Evolutionary conservation across 2,329 filamentous ascomycete genomes (phyloP), one percentile per base, ranked within the genome.

Genomic region (Cytospora mali): DNA sequence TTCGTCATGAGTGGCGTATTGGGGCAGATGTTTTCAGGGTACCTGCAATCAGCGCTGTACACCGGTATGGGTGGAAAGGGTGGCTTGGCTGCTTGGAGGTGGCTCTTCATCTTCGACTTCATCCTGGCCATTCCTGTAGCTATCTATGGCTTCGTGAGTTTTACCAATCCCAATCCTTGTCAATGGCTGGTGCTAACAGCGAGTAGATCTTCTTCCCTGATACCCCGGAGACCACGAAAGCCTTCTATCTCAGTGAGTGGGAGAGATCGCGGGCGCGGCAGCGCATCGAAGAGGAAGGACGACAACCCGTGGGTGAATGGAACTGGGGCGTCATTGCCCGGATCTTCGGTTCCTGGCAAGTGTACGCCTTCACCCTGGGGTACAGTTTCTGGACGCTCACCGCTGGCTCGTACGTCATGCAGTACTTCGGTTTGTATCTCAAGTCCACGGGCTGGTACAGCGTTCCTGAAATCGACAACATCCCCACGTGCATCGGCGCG

Each of bases 181-280:
- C 23, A 4, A 10, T 33, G 1, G 27, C 21, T 7, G n/a, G n/a
- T n/a, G 10, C 51, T 61, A 14, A 61, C 21, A 6, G 28, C 7
- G n/a, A 28, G 9, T 25, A 65, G 69, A 67, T 76, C 59, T 74
- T 73, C 50, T 74, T 75, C 49, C 79, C 79, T 0, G 79, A 81
- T 59, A 80, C 77, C 0, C 79, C 79, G 0, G 70, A 78, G 58
- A 76, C 71, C 1, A 79, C 77, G 0, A 71, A 67, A 1, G 78
- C 79, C 0, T 79, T 75, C 61, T 81, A 76, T 54, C 69, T 81
- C 25, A 77, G 70, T 71, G 75, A 76, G 0, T 73, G 87, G 66
- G 90, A 93, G 73, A 81, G 83, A 27, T 79, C 84, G 61, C 82
- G 88, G 46, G 87, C 91, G 65, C 79, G 83, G 16, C 82, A 88